Percentiles rank a stretch among this genome's conserved stretches.
Conservation (phyloP, 345 rosid genomes). For the Clausena lansium region DNA sequence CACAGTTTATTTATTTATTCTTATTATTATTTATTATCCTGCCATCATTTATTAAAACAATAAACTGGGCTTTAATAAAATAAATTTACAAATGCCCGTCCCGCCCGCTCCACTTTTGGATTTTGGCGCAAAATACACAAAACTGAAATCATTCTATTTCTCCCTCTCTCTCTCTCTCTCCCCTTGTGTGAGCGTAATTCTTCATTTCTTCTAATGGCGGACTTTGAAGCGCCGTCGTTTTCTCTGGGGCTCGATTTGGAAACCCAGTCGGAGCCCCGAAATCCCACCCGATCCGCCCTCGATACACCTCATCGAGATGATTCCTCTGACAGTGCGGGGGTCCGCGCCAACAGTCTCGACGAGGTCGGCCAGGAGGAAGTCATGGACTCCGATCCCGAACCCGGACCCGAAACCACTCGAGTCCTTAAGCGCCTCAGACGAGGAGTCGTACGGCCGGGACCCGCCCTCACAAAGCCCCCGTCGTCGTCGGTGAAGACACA, state of each 20-base stretch:
- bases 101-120: not conserved
- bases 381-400: slow-evolving; percentile 50
- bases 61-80: not conserved
- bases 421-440: slow-evolving; percentile 66
- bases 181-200: not conserved
- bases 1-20: no score
- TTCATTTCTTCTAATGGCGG: slow-evolving; percentile 39
- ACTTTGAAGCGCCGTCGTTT: slow-evolving; percentile 79
- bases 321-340: not conserved
- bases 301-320: slow-evolving; percentile 16
- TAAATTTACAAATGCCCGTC: not conserved
- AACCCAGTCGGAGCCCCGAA: slow-evolving; percentile 29
- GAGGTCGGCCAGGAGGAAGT: slow-evolving; percentile 24
- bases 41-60: not conserved
- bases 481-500: slow-evolving; percentile 8
- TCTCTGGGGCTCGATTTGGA: slow-evolving; percentile 79
- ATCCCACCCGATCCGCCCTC: not conserved
- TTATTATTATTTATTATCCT: no score
- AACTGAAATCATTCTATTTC: not conserved
- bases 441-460: slow-evolving; percentile 22
- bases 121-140: not conserved
- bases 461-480: not conserved
- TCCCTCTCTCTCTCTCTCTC: not conserved
- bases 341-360: not conserved
- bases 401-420: slow-evolving; percentile 34